Evolutionary conservation across 345 rosid genomes (phyloP), one percentile per base, ranked within the genome.

Genomic region (Citrus mangshanensis): DNA sequence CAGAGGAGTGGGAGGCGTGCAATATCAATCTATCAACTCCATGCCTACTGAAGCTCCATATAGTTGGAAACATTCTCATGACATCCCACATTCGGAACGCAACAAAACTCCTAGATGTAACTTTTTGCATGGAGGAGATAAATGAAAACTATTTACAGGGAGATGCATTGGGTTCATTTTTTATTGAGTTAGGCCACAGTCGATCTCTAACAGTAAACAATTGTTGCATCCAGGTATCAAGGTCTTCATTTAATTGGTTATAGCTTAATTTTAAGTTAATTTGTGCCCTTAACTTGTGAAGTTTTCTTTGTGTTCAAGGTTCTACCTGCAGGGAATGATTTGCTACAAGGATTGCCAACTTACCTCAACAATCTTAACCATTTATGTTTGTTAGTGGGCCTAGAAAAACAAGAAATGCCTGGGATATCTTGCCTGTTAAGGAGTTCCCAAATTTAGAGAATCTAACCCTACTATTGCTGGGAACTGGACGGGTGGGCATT

Each of bases 1-100:
- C 69, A 38, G 55, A 24, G n/a, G 74, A 58, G 56, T 72, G 49
- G 60, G 74, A 32, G 42, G 40, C 51, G 25, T 40, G 66, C 28
- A 21, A 46, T 51, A 58, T 81, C 9, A 67, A 66, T 61, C 74
- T 81, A 72, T 81, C 84, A 58, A 72, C 74, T 68, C 84, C 78
- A 3, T 54, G 14, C 62, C 73, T 81, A 49, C 49, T 54, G 68
- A 35, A 10, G 68, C 69, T 77, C 22, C 21, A 22, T 35, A 34
- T 72, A 65, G n/a, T 13, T 16, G 84, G 64, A 58, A 49, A 40
- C 22, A 58, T 22, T 46, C 69, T 72, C 74, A 58, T 38, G 37
- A 25, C 60, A 68, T 28, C 66, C 42, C 69, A 69, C 32, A 61
- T 77, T 46, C 24, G 46, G 70, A 77, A 77, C 14, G 84, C 69